A percentile compares a stretch with the other conserved stretches of the same genome.
These are phyloP conservation scores for Letharia columbiana DNA, from an alignment of 495 filamentous ascomycete genomes.

Conservation along the genomic window DNA sequence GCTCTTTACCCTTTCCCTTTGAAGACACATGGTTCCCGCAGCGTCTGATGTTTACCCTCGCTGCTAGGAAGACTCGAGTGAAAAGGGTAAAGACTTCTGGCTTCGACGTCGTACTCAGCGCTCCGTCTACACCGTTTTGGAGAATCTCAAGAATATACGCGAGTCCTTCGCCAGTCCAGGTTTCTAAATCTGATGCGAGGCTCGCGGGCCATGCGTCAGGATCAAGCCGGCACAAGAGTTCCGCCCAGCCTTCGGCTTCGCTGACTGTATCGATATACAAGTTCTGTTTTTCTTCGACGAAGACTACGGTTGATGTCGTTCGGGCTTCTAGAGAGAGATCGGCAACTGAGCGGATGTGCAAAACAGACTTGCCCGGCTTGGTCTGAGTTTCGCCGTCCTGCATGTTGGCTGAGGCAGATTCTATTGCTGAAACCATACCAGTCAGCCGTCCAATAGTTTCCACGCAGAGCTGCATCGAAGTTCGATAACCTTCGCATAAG, in stretches of 20 bases:
- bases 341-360: conserved; percentile 33
- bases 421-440: conserved; percentile 13
- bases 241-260: conserved; percentile 59
- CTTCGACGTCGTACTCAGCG: conserved; percentile 65
- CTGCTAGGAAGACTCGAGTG: conserved; percentile 39
- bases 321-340: conserved; percentile 41
- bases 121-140: conserved; percentile 44
- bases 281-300: conserved; percentile 85
- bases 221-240: conserved; percentile 8
- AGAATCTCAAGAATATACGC: conserved; percentile 35
- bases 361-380: conserved; percentile 23
- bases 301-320: conserved; percentile 62
- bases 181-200: conserved; percentile 28
- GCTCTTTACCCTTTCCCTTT: background rate
- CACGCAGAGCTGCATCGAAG: conserved; percentile 31
- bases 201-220: conserved; percentile 19
- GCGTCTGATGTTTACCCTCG: conserved; percentile 19
- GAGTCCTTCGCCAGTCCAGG: conserved; percentile 55
- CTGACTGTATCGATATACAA: conserved; percentile 71
- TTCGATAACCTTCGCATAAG: conserved; percentile 33
- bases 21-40: background rate
- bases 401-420: background rate
- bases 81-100: conserved; percentile 63
- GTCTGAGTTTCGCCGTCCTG: conserved; percentile 27
- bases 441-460: conserved; percentile 27